phyloP scores from a whole-genome alignment of 1,284 basidiomycete genomes.

The Porodaedalea pini region DNA sequence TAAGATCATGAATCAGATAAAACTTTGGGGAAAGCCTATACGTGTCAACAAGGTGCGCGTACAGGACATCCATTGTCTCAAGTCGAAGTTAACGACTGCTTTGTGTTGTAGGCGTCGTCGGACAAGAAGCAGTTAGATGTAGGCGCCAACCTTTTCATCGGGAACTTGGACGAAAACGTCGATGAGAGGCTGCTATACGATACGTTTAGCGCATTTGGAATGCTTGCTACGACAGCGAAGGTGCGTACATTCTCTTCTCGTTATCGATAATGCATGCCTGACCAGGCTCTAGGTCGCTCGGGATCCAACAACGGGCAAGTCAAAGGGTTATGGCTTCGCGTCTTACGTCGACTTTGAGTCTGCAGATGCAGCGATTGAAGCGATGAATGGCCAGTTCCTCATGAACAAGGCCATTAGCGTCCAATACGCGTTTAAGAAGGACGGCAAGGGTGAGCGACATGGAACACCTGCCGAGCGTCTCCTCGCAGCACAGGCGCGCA shows the following conservation, averaged over 20 bases:
- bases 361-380: constrained; percentile 92
- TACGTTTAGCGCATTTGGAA: constrained; percentile 93
- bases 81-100: neutral
- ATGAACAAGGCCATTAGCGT: constrained; percentile 98
- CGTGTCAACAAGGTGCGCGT: constrained; percentile 90
- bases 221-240: constrained; percentile 92
- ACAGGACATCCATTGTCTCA: neutral
- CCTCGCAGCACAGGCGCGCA: constrained; percentile 91
- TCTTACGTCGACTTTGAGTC: constrained; percentile 97
- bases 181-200: constrained; percentile 92
- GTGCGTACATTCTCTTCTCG: constrained; percentile 40
- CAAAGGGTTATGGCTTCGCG: constrained; percentile 96
- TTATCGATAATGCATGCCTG: constrained; percentile 16
- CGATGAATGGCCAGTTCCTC: constrained; percentile 96
- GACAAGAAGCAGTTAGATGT: constrained; percentile 98
- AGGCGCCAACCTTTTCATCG: constrained; percentile 95
- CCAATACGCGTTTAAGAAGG: constrained; percentile 98
- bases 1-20: constrained; percentile 99
- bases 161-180: constrained; percentile 90
- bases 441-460: constrained; percentile 96
- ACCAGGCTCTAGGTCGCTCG: constrained; percentile 71
- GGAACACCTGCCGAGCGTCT: constrained; percentile 94
- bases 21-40: constrained; percentile 97
- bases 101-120: constrained; percentile 67
- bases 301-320: constrained; percentile 78